phyloP scores from a whole-genome alignment of 2,329 filamentous ascomycete genomes.

The Diplocarpon rosae region DNA sequence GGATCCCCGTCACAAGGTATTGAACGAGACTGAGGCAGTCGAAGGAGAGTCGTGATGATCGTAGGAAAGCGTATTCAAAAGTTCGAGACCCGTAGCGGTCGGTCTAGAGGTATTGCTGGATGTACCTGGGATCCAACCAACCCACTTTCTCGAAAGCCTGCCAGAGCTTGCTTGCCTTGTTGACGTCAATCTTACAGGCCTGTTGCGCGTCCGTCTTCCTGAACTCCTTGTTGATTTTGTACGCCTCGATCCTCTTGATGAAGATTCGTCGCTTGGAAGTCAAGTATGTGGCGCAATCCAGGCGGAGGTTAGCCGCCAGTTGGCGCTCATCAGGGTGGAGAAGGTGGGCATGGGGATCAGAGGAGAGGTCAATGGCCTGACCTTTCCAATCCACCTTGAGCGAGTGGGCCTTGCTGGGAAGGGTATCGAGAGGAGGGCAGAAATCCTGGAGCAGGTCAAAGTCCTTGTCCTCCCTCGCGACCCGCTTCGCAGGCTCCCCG shows the following conservation, averaged over 20 bases:
- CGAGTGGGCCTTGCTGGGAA: constrained; percentile 55
- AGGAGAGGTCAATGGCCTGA: constrained; percentile 61
- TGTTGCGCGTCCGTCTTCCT: constrained; percentile 93
- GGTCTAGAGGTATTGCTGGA: constrained; percentile 15
- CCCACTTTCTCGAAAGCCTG: constrained; percentile 77
- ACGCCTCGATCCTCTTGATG: constrained; percentile 56
- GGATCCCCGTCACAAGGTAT: constrained; percentile 20
- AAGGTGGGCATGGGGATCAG: constrained; percentile 56
- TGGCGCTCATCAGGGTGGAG: constrained; percentile 70
- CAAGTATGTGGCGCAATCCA: constrained; percentile 81
- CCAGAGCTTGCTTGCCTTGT: constrained; percentile 92
- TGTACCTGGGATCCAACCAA: constrained; percentile 48
- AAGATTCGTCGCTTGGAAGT: constrained; percentile 93
- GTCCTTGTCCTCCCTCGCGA: constrained; percentile 73
- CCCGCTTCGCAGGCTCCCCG: constrained; percentile 31
- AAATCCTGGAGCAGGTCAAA: constrained; percentile 62
- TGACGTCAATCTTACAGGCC: constrained; percentile 96
- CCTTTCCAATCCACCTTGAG: constrained; percentile 86
- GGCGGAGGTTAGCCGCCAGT: constrained; percentile 66
- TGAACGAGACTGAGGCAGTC: constrained; percentile 1
- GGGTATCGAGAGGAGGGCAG: constrained; percentile 56
- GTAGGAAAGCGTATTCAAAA: constrained; percentile 4
- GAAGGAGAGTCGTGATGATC: constrained; percentile 11
- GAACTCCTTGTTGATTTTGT: constrained; percentile 66
- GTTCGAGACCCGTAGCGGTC: too few species aligned